Conservation (phyloP, 441 rosid species). For the Macaranga tanarius region DNA sequence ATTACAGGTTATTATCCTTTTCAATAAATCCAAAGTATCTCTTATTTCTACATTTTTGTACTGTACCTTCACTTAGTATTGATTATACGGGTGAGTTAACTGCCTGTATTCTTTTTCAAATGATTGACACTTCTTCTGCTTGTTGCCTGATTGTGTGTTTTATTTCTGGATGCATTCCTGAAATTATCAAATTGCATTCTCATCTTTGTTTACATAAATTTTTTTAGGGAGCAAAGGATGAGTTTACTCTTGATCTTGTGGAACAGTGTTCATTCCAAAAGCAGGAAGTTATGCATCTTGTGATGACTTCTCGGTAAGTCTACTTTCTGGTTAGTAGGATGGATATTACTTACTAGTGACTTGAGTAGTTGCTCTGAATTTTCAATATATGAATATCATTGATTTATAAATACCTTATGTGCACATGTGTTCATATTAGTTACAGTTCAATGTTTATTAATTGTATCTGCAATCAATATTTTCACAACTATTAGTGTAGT, state of each 20-base stretch:
- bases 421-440: background rate
- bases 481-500: background rate
- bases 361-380: background rate
- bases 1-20: background rate
- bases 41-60: background rate
- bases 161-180: constrained; percentile 15
- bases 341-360: background rate
- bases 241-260: constrained; percentile 97
- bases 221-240: constrained; percentile 76
- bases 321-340: constrained; percentile 9
- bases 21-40: background rate
- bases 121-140: constrained; percentile 8
- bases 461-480: background rate
- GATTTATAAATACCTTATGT: background rate
- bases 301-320: constrained; percentile 80
- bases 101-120: background rate
- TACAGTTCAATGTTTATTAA: background rate
- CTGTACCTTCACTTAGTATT: background rate
- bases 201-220: background rate
- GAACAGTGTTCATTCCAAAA: constrained; percentile 99
- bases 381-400: background rate
- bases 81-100: background rate
- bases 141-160: background rate
- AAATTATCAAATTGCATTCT: constrained; percentile 13
- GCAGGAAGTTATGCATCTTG: constrained; percentile 92